These are phyloP conservation scores for Arachis monticola DNA, from an alignment of 331 rosid species.

Conservation along the genomic window DNA sequence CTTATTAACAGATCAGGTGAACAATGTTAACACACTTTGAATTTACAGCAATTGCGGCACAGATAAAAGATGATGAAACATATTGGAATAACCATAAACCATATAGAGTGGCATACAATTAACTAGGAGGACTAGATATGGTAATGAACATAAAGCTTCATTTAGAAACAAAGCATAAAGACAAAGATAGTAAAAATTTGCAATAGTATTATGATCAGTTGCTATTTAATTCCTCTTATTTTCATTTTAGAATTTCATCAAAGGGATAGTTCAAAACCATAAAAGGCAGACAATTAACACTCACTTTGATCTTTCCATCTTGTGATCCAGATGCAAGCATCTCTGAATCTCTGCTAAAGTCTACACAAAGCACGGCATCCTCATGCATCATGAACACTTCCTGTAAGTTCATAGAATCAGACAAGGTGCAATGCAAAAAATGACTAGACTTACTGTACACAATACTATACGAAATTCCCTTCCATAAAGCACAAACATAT, in stretches of 20 bases:
- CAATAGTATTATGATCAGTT: not conserved
- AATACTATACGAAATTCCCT: constrained; percentile 5
- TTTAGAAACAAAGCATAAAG: not conserved
- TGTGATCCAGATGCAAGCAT: constrained; percentile 96
- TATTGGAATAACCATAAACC: constrained; percentile 13
- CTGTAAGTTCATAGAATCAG: constrained; percentile 61
- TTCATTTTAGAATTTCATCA: not conserved
- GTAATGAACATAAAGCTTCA: constrained; percentile 1
- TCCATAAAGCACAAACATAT: constrained; percentile 14
- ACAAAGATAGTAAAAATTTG: not conserved
- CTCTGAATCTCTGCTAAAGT: constrained; percentile 97
- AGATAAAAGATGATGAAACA: not conserved
- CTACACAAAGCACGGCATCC: constrained; percentile 91
- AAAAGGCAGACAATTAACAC: constrained; percentile 38
- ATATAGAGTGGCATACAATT: not conserved
- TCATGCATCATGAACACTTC: constrained; percentile 99
- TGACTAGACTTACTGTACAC: constrained; percentile 12
- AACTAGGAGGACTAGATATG: not conserved
- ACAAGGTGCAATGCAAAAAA: constrained; percentile 32
- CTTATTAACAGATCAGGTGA: constrained; percentile 2
- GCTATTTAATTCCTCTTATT: not conserved
- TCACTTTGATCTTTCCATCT: constrained; percentile 97
- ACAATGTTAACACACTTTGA: constrained; percentile 15
- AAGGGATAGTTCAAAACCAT: constrained; percentile 18
- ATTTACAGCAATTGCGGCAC: constrained; percentile 10